Evolutionary conservation across 768 basidiomycete species (phyloP).

Genomic region (Pleurotus djamor): DNA sequence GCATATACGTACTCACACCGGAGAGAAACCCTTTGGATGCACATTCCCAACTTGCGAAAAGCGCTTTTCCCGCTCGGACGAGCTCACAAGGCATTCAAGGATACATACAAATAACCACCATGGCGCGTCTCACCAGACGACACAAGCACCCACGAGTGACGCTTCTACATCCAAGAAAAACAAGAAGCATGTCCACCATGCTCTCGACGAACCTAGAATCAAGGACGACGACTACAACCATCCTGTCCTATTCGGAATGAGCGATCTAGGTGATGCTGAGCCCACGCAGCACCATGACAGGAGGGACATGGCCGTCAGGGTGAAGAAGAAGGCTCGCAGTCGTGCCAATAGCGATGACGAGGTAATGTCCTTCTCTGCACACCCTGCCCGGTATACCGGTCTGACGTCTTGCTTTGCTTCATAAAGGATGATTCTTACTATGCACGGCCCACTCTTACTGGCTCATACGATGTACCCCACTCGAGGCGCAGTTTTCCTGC

Average conservation of each 20-base stretch:
- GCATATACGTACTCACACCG: slow-evolving; percentile 97
- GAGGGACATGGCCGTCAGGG: slow-evolving; percentile 23
- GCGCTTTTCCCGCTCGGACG: slow-evolving; percentile 97
- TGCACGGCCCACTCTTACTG: slow-evolving; percentile 51
- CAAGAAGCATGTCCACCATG: slow-evolving; percentile 12
- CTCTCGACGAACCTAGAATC: slow-evolving; percentile 3
- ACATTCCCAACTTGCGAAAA: slow-evolving; percentile 95
- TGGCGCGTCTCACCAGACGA: slow-evolving; percentile 5
- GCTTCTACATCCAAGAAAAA: slow-evolving; percentile 5
- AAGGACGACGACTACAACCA: slow-evolving; percentile 10
- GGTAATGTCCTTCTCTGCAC: slow-evolving; percentile 42
- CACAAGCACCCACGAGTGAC: slow-evolving; percentile 19
- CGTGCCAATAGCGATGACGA: slow-evolving; percentile 82
- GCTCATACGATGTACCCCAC: slow-evolving; percentile 41
- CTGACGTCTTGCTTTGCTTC: not conserved
- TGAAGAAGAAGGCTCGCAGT: slow-evolving; percentile 79
- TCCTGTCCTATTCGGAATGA: slow-evolving; percentile 1
- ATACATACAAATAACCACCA: slow-evolving; percentile 76
- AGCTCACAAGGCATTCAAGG: slow-evolving; percentile 92
- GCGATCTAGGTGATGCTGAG: slow-evolving; percentile 7
- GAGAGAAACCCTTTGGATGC: slow-evolving; percentile 96
- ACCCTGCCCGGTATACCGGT: not conserved
- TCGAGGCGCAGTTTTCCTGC: slow-evolving; percentile 27
- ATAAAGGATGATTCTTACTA: slow-evolving; percentile 48
- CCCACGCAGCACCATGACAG: slow-evolving; percentile 6